Evolutionary conservation across 2,329 filamentous ascomycete species (phyloP).

Genomic region (Colletotrichum tabaci): DNA sequence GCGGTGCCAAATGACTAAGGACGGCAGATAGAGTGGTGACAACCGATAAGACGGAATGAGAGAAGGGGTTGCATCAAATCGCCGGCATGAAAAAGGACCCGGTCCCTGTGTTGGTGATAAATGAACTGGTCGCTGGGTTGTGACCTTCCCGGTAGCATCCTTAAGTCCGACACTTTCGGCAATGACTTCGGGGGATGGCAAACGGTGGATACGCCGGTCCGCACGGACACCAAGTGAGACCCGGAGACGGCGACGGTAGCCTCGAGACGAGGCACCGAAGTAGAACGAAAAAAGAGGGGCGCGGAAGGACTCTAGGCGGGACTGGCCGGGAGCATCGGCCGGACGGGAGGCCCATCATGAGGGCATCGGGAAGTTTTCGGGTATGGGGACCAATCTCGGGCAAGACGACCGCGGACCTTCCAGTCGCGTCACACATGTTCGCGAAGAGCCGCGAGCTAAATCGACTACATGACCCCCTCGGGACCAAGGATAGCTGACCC

Average conservation of each 20-base stretch:
- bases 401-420: conserved; percentile 5
- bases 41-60: not conserved
- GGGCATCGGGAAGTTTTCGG: conserved; percentile 34
- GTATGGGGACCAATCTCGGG: conserved; percentile 20
- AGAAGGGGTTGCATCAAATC: not conserved
- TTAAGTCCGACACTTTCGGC: conserved; percentile 10
- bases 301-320: not conserved
- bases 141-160: not conserved
- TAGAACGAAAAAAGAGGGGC: conserved; percentile 19
- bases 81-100: not conserved
- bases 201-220: conserved; percentile 23
- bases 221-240: conserved; percentile 8
- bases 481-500: conserved; percentile 18
- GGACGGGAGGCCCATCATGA: conserved; percentile 21
- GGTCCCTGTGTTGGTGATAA: not conserved
- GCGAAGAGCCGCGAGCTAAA: conserved; percentile 15
- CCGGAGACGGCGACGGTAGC: conserved; percentile 17
- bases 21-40: not conserved
- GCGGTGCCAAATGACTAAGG: not conserved
- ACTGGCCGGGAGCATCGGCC: conserved; percentile 17
- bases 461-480: conserved; percentile 14
- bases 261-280: conserved; percentile 30
- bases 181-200: conserved; percentile 22
- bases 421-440: conserved; percentile 8
- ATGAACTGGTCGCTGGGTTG: not conserved